Evolutionary conservation across 2,329 filamentous ascomycete genomes (phyloP).

Genomic region (Neofusicoccum sp.): DNA sequence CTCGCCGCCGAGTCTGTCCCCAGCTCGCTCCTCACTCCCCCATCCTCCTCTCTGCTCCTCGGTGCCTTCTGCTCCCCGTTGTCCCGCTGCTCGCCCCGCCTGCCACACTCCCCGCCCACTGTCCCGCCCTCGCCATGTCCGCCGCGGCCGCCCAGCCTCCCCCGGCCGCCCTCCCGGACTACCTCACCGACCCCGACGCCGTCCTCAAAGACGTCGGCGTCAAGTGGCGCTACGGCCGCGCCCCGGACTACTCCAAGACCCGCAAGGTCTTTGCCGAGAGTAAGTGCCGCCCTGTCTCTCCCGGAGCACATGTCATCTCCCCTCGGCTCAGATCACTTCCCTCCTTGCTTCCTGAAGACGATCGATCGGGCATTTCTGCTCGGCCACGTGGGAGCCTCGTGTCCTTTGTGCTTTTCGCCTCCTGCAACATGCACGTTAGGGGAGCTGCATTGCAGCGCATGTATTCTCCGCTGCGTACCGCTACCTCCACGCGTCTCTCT

Average conservation of each 20-base stretch:
- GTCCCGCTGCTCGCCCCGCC: background rate
- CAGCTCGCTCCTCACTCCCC: background rate
- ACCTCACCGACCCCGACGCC: slow-evolving; percentile 58
- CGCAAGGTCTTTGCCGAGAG: slow-evolving; percentile 59
- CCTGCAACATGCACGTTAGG: slow-evolving; percentile 14
- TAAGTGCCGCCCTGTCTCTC: slow-evolving; percentile 36
- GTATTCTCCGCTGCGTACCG: slow-evolving; percentile 7
- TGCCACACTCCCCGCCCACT: background rate
- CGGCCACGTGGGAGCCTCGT: slow-evolving; percentile 16
- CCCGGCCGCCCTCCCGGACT: slow-evolving; percentile 51
- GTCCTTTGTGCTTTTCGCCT: slow-evolving; percentile 11
- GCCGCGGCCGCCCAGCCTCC: slow-evolving; percentile 10
- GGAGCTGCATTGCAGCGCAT: slow-evolving; percentile 11
- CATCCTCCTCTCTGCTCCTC: background rate
- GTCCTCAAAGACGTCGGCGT: slow-evolving; percentile 55
- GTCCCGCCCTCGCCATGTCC: slow-evolving; percentile 11
- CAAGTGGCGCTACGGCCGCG: slow-evolving; percentile 59
- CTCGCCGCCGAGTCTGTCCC: background rate
- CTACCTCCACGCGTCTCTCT: background rate
- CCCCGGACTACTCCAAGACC: slow-evolving; percentile 65
- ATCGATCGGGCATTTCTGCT: slow-evolving; percentile 7
- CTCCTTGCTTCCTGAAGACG: slow-evolving; percentile 5
- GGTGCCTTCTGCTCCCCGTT: background rate
- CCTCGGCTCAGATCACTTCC: background rate
- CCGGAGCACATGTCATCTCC: slow-evolving; percentile 11